Evolutionary conservation across 371 early-diverging fungal species (phyloP).

Genomic region (Rhizopus delemar): DNA sequence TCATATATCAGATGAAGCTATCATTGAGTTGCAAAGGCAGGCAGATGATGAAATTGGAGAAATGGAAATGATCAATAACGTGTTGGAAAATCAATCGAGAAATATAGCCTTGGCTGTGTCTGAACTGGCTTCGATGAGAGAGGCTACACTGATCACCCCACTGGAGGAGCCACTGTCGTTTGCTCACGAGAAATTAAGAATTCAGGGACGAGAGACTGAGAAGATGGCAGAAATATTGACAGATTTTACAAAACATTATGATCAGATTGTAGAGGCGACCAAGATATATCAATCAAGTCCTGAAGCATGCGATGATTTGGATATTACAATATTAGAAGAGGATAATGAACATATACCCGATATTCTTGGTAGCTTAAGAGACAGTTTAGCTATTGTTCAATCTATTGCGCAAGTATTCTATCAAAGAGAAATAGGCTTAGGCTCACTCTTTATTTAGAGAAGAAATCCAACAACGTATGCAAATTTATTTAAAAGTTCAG

Average conservation of each 20-base stretch:
- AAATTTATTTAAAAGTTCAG: conserved; percentile 31
- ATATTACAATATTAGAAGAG: conserved; percentile 45
- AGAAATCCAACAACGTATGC: conserved; percentile 33
- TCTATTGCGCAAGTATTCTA: conserved; percentile 14
- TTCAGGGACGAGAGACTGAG: conserved; percentile 41
- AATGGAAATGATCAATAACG: conserved; percentile 34
- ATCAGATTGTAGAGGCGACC: conserved; percentile 50
- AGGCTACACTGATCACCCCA: conserved; percentile 28
- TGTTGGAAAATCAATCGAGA: conserved; percentile 26
- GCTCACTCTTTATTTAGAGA: conserved; percentile 20
- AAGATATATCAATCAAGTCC: conserved; percentile 43
- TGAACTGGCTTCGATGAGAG: conserved; percentile 29
- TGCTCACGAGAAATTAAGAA: conserved; percentile 32
- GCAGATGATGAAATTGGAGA: conserved; percentile 52
- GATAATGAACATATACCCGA: conserved; percentile 48
- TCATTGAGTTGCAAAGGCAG: conserved; percentile 45
- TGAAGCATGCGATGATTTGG: conserved; percentile 30
- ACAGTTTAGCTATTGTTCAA: conserved; percentile 37
- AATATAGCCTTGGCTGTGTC: conserved; percentile 25
- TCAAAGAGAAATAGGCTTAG: neutral
- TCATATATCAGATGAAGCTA: conserved; percentile 51
- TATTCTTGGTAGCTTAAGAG: conserved; percentile 39
- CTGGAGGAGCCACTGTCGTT: conserved; percentile 33
- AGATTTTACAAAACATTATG: conserved; percentile 50
- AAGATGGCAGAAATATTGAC: conserved; percentile 56